phyloP scores from a whole-genome alignment of 345 rosid species.

The Theobroma cacao region DNA sequence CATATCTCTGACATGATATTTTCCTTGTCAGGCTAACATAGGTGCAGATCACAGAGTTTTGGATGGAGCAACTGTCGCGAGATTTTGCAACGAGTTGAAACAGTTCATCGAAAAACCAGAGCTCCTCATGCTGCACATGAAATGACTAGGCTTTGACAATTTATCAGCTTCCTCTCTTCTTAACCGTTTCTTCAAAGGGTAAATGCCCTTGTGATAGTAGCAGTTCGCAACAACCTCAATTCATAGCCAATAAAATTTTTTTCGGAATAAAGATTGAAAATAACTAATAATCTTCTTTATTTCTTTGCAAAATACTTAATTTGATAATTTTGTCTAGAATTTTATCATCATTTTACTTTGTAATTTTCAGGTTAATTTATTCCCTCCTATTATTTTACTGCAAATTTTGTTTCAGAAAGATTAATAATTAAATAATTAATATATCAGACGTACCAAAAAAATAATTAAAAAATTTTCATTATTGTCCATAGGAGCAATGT shows the following conservation, averaged over 20 bases:
- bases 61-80: slow-evolving; percentile 92
- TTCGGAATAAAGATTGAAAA: background rate
- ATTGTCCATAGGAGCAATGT: too few species aligned
- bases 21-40: slow-evolving; percentile 55
- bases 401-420: too few species aligned
- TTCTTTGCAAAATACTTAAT: too few species aligned
- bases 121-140: slow-evolving; percentile 71
- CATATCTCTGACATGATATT: slow-evolving; percentile 6
- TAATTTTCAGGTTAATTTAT: too few species aligned
- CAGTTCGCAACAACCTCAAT: background rate
- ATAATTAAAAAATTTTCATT: too few species aligned
- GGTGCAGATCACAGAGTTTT: slow-evolving; percentile 92
- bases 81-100: slow-evolving; percentile 91
- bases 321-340: too few species aligned
- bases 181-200: background rate
- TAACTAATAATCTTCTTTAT: too few species aligned
- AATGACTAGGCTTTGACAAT: slow-evolving; percentile 30
- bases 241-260: background rate
- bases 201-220: background rate
- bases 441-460: too few species aligned
- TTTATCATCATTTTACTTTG: too few species aligned
- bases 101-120: slow-evolving; percentile 78
- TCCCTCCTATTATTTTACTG: too few species aligned
- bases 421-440: too few species aligned
- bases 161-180: background rate